These are phyloP conservation scores for Oryza nivara DNA, from an alignment of 176 grass and related monocot genomes.

Conservation along the genomic window DNA sequence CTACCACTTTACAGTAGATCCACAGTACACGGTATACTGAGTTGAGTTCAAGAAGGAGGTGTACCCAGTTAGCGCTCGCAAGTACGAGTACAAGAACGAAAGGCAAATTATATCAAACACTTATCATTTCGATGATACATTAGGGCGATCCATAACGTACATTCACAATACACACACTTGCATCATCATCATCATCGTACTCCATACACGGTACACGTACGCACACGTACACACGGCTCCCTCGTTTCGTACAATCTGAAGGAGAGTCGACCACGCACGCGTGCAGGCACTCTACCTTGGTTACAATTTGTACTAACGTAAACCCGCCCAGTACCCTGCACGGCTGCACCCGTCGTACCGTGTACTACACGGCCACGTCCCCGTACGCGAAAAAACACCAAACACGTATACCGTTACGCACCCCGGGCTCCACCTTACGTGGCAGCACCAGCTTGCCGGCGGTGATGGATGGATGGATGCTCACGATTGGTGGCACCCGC, in stretches of 20 bases:
- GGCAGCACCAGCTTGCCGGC: not conserved
- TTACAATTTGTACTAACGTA: not conserved
- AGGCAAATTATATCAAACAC: conserved; percentile 22
- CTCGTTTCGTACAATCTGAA: conserved; percentile 32
- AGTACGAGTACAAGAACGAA: not conserved
- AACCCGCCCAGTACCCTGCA: not conserved
- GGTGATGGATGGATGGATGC: not conserved
- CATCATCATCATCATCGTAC: not conserved
- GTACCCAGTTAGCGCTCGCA: not conserved
- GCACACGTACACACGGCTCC: conserved; percentile 28
- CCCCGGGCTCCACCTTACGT: not conserved
- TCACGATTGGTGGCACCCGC: conserved; percentile 47
- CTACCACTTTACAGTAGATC: not conserved
- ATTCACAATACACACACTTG: conserved; percentile 2
- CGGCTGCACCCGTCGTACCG: not conserved
- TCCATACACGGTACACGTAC: conserved; percentile 11
- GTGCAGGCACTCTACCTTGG: not conserved
- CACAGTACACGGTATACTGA: not conserved
- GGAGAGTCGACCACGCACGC: conserved; percentile 11
- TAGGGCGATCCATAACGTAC: conserved; percentile 33
- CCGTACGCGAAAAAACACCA: not conserved
- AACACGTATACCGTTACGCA: not conserved
- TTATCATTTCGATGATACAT: conserved; percentile 42
- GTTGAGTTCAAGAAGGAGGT: too few species aligned
- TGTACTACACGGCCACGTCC: not conserved